Conservation (phyloP, 805 yeast genomes). For the Torulaspora quercuum region DNA sequence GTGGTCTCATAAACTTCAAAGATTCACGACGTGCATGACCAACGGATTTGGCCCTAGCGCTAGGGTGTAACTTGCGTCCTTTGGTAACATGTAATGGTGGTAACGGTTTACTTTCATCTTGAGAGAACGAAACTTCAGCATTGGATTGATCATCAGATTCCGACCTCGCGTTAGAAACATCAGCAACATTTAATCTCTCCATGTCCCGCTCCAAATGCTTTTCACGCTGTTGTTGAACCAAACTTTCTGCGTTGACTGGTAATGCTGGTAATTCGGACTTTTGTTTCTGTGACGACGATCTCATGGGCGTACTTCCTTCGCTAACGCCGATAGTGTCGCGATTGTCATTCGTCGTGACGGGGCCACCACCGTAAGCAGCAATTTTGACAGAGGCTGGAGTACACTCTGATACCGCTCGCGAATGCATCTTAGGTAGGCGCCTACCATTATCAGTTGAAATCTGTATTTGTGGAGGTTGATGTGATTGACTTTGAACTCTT, state of each 20-base stretch:
- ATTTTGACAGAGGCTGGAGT: conserved; percentile 27
- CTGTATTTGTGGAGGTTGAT: conserved; percentile 15
- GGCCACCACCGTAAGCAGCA: conserved; percentile 34
- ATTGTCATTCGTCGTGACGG: conserved; percentile 1
- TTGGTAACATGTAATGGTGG: conserved; percentile 27
- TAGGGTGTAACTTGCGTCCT: conserved; percentile 56
- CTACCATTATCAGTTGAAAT: conserved; percentile 10
- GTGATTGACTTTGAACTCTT: conserved; percentile 12
- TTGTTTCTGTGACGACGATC: conserved; percentile 31
- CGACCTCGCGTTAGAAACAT: conserved; percentile 7
- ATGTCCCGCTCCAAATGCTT: conserved; percentile 24
- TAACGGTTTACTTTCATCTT: conserved; percentile 26
- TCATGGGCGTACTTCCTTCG: conserved; percentile 25
- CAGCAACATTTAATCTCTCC: conserved; percentile 19
- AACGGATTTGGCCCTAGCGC: conserved; percentile 83
- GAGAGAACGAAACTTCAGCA: conserved; percentile 5
- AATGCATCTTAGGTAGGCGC: conserved; percentile 27
- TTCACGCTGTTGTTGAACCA: conserved; percentile 34
- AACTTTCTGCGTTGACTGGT: conserved; percentile 35
- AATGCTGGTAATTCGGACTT: conserved; percentile 34
- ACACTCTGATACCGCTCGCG: conserved; percentile 42
- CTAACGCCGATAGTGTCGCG: conserved; percentile 10
- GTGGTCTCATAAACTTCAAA: conserved; percentile 38
- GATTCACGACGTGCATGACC: conserved; percentile 65
- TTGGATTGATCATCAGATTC: conserved; percentile 7